A percentile compares a stretch with the other conserved stretches of the same genome.
These are phyloP conservation scores for Populus hybrid DNA, from an alignment of 441 rosid species.

Conservation along the genomic window DNA sequence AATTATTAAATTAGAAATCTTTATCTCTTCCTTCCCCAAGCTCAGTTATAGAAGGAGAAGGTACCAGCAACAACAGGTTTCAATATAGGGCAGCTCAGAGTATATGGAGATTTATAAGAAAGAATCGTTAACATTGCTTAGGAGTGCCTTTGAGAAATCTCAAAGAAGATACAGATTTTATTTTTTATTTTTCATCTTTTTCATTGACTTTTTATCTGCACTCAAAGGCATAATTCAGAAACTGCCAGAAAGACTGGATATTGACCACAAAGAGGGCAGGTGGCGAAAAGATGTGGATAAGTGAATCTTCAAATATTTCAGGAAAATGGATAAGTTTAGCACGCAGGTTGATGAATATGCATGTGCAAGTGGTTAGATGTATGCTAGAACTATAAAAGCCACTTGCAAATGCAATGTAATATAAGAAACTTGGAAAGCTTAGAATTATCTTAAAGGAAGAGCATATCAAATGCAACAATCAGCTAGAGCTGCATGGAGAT, in stretches of 20 bases:
- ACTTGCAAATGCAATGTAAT: neutral
- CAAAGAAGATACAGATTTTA: no score
- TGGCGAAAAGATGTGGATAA: neutral
- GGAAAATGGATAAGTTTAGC: neutral
- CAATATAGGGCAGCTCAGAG: no score
- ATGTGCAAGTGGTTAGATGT: neutral
- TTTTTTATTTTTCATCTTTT: neutral
- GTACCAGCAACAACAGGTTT: no score
- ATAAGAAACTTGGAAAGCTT: neutral
- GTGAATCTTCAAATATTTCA: neutral
- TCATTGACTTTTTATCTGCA: neutral
- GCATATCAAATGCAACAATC: constrained; percentile 4
- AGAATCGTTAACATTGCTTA: no score
- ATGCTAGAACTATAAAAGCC: neutral
- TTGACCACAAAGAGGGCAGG: neutral
- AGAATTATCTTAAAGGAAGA: neutral
- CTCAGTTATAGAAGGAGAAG: no score
- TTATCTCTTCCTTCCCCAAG: no score
- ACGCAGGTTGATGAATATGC: neutral
- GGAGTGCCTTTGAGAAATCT: no score
- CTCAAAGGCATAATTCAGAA: neutral
- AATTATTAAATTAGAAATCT: neutral
- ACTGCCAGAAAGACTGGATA: neutral
- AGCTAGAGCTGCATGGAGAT: constrained; percentile 10
- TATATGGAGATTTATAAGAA: no score